Conservation (phyloP, 2,329 filamentous ascomycete genomes). For the Xylaria sp. region DNA sequence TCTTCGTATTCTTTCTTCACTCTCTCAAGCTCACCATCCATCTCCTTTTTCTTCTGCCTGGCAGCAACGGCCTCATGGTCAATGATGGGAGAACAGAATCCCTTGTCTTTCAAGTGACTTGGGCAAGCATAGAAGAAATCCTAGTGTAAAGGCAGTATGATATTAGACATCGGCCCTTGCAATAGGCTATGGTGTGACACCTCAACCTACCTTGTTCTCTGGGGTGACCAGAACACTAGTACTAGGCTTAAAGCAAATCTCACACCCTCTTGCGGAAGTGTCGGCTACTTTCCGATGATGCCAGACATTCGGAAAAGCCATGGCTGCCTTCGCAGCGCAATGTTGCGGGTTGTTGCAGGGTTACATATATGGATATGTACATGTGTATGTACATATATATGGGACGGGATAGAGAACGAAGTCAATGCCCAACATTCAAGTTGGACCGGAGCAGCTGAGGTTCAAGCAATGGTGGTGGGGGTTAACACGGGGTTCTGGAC, state of each 20-base stretch:
- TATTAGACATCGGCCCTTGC: constrained; percentile 17
- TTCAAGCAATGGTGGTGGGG: too few species aligned
- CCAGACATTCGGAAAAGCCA: constrained; percentile 76
- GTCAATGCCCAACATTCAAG: too few species aligned
- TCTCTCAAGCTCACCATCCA: constrained; percentile 65
- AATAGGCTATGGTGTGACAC: constrained; percentile 8
- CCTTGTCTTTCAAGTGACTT: constrained; percentile 77
- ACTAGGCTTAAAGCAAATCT: constrained; percentile 88
- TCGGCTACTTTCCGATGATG: constrained; percentile 86
- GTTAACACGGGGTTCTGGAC: too few species aligned
- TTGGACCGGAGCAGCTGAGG: too few species aligned
- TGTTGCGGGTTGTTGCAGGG: not conserved
- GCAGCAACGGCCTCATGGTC: constrained; percentile 68
- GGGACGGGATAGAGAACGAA: not conserved
- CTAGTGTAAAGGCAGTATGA: constrained; percentile 38
- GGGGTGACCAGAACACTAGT: constrained; percentile 86
- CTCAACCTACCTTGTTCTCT: constrained; percentile 73
- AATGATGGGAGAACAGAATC: constrained; percentile 77
- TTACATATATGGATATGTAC: not conserved
- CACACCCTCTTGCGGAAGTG: constrained; percentile 79
- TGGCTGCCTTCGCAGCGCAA: constrained; percentile 24
- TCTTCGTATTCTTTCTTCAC: constrained; percentile 79
- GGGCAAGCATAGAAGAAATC: constrained; percentile 94
- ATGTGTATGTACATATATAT: too few species aligned
- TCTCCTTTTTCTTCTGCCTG: constrained; percentile 67